Conservation (phyloP, 2,329 filamentous ascomycete species). For the Apiospora rasikravindrae region DNA sequence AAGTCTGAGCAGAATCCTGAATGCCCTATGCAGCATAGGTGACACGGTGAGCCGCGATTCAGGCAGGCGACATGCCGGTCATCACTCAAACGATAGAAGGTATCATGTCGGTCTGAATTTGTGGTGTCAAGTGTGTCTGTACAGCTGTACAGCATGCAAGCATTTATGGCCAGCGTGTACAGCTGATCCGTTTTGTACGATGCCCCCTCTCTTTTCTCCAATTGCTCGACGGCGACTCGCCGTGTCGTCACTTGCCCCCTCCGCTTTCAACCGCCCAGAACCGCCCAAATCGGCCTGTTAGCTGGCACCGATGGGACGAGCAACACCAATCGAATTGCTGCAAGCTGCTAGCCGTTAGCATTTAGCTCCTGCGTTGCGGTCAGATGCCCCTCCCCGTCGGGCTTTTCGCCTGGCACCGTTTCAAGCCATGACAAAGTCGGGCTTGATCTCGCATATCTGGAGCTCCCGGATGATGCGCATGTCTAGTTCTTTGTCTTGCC, state of each 20-base stretch:
- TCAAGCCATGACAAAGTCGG: not conserved
- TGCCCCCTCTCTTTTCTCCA: not conserved
- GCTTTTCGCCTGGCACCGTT: not conserved
- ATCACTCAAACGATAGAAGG: not conserved
- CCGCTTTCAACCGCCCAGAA: not conserved
- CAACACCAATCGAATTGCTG: conserved; percentile 10
- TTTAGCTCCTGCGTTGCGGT: not conserved
- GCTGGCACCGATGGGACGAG: not conserved
- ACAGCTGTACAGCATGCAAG: not conserved
- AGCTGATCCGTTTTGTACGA: not conserved
- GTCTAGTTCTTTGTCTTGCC: not conserved
- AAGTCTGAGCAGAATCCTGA: not conserved
- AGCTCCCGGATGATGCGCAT: not conserved
- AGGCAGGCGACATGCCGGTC: not conserved
- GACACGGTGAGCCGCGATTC: not conserved
- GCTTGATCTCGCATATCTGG: not conserved
- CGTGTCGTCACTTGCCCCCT: not conserved
- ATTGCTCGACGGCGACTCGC: not conserved
- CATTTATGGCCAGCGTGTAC: not conserved
- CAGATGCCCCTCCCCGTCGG: conserved; percentile 13
- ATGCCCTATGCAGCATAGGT: not conserved
- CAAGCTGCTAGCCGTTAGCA: not conserved
- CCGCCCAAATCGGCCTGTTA: not conserved
- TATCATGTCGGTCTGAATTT: conserved; percentile 1
- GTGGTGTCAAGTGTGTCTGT: not conserved